These are phyloP conservation scores for Acer yangbiense DNA, from an alignment of 345 rosid genomes.

Conservation along the genomic window DNA sequence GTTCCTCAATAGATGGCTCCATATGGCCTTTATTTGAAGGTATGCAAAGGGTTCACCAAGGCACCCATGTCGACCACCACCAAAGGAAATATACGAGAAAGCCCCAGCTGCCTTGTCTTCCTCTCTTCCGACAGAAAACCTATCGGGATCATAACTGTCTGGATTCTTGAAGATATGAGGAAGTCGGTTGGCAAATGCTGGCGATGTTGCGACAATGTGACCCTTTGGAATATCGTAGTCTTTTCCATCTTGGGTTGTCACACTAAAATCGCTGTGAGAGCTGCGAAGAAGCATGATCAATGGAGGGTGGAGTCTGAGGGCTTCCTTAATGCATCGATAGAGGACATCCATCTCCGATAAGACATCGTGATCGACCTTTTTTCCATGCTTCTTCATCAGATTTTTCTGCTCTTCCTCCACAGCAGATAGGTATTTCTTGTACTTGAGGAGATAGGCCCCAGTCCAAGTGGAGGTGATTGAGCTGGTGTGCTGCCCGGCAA, in stretches of 20 bases:
- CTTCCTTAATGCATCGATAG: conserved; percentile 93
- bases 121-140: conserved; percentile 85
- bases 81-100: conserved; percentile 88
- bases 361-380: conserved; percentile 83
- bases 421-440: conserved; percentile 59
- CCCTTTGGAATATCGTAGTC: conserved; percentile 93
- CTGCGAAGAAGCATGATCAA: conserved; percentile 84
- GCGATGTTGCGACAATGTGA: conserved; percentile 91
- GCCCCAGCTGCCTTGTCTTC: conserved; percentile 93
- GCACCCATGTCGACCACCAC: conserved; percentile 98
- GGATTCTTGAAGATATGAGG: conserved; percentile 79
- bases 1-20: conserved; percentile 95
- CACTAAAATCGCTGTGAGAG: conserved; percentile 83
- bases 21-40: conserved; percentile 96
- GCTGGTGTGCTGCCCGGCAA: conserved; percentile 99
- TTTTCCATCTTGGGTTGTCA: conserved; percentile 75
- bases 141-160: conserved; percentile 78
- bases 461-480: conserved; percentile 98
- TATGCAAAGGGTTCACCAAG: conserved; percentile 98
- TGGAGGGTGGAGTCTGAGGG: conserved; percentile 95
- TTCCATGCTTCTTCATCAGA: conserved; percentile 72
- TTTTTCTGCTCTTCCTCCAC: conserved; percentile 79
- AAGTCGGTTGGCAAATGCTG: conserved; percentile 93
- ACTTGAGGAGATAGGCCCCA: conserved; percentile 78
- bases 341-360: conserved; percentile 90